Base-by-base conservation (phyloP, 2,329 filamentous ascomycete species). In the Geoglossum cookeanum region DNA sequence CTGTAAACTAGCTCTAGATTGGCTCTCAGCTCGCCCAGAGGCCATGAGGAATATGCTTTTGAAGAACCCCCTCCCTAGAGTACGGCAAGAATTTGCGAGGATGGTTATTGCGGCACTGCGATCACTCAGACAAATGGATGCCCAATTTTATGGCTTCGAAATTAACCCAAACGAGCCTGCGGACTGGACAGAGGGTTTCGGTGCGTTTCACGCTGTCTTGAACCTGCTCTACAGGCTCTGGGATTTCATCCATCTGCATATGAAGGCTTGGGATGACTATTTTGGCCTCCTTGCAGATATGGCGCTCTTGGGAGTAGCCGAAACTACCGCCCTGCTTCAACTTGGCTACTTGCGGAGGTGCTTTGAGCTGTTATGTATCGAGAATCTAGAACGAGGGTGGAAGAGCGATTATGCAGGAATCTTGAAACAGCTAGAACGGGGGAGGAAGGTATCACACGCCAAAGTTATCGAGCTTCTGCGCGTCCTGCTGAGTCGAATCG, bases 221-320 rank as follows among this genome's bases (percentile, higher is more conserved):
- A 62, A 64, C 17, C 69, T 79, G 27, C 72, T 88, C 55, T 70
- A 73, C 33, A 67, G 73, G 27, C 67, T 87, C 3, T 87, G 80
- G 78, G 70, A 75, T 2, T 72, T 69, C n/a, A 80, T 88, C 58
- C 80, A 86, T 59, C 68, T 72, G 2, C 72, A 76, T 51, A 71
- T 80, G 32, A 78, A 81, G 58, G 78, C 84, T 2, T 92, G 87
- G 87, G 78, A 82, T 47, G 85, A 91, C 63, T 83, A 84, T 58
- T 91, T 91, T 65, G 77, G 78, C 11, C 75, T 85, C n/a, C 72
- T 90, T 60, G 65, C 77, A n/a, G 72, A 72, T n/a, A 83, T 90
- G 64, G 79, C 80, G 13, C 73, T 71, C 51, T 68, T 87, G 57
- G 84, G 84, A 0, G 68, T 72, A 2, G 66, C 73, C 4, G 82